Percentiles rank a stretch among this genome's conserved stretches.
phyloP scores from a whole-genome alignment of 1,139 yeast species.

The Waltiozyma sp. region DNA sequence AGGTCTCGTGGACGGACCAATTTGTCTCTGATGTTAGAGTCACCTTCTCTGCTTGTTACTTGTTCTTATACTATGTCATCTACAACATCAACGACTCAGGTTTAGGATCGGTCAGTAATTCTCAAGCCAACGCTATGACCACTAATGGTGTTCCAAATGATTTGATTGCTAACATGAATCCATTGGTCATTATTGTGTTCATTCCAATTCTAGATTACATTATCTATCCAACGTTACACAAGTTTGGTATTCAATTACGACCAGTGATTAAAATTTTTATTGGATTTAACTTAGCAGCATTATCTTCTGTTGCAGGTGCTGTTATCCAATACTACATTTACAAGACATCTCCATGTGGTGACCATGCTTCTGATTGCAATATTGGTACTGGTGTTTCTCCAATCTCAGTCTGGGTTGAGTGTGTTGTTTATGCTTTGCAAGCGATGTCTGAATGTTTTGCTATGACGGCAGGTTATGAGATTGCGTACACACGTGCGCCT shows the following conservation, averaged over 20 bases:
- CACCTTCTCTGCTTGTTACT: conserved; percentile 48
- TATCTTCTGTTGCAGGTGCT: conserved; percentile 73
- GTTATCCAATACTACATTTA: conserved; percentile 69
- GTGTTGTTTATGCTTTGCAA: conserved; percentile 38
- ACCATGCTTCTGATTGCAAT: conserved; percentile 33
- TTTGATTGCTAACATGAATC: conserved; percentile 56
- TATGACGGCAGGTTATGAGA: conserved; percentile 54
- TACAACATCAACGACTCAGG: conserved; percentile 60
- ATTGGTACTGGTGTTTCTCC: conserved; percentile 34
- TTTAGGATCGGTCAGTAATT: conserved; percentile 49
- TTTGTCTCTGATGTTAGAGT: conserved; percentile 52
- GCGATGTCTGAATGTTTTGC: conserved; percentile 66
- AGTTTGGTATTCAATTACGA: conserved; percentile 41
- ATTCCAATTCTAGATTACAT: conserved; percentile 52
- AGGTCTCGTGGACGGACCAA: conserved; percentile 31
- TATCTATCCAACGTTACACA: conserved; percentile 49
- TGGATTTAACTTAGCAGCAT: conserved; percentile 65
- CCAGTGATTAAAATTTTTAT: conserved; percentile 64
- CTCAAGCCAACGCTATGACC: conserved; percentile 58
- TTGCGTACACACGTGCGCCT: conserved; percentile 64
- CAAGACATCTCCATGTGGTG: conserved; percentile 65
- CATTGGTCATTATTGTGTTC: conserved; percentile 51
- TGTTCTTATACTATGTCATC: conserved; percentile 51
- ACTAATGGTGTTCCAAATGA: conserved; percentile 64
- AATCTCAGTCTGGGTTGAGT: conserved; percentile 44